Percentiles rank a stretch among this genome's conserved stretches.
Conservation (phyloP, 805 yeast genomes). For the Starmerella gropengiesseri region DNA sequence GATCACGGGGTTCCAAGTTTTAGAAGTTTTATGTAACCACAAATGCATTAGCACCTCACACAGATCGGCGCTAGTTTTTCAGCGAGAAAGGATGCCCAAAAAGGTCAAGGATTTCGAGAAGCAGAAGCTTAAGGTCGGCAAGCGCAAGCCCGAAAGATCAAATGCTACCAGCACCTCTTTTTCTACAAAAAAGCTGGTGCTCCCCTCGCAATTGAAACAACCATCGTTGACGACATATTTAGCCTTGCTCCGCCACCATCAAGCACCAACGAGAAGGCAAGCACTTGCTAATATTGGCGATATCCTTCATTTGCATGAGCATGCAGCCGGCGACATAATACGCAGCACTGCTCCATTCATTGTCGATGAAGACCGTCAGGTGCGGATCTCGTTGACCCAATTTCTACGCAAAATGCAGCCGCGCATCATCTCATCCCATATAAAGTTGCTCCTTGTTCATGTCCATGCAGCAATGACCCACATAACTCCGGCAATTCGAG, state of each 20-base stretch:
- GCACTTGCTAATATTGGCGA: constrained; percentile 22
- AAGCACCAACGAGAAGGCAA: constrained; percentile 23
- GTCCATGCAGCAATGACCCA: constrained; percentile 91
- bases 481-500: constrained; percentile 61
- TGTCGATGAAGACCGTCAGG: constrained; percentile 54
- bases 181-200: constrained; percentile 48
- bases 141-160: constrained; percentile 55
- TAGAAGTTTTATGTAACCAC: no score
- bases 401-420: constrained; percentile 25
- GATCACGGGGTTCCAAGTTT: no score
- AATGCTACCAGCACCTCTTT: constrained; percentile 82
- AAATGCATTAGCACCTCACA: no score
- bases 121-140: constrained; percentile 79
- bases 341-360: constrained; percentile 50
- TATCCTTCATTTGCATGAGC: constrained; percentile 14
- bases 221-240: constrained; percentile 14
- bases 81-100: constrained; percentile 23
- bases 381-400: constrained; percentile 48
- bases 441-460: constrained; percentile 42
- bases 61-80: no score
- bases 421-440: constrained; percentile 31
- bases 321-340: constrained; percentile 27
- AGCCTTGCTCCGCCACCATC: constrained; percentile 24
- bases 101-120: constrained; percentile 67
- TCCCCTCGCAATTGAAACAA: constrained; percentile 35